Evolutionary conservation across 2,329 filamentous ascomycete genomes (phyloP).

Genomic region (Onygenales sp.): DNA sequence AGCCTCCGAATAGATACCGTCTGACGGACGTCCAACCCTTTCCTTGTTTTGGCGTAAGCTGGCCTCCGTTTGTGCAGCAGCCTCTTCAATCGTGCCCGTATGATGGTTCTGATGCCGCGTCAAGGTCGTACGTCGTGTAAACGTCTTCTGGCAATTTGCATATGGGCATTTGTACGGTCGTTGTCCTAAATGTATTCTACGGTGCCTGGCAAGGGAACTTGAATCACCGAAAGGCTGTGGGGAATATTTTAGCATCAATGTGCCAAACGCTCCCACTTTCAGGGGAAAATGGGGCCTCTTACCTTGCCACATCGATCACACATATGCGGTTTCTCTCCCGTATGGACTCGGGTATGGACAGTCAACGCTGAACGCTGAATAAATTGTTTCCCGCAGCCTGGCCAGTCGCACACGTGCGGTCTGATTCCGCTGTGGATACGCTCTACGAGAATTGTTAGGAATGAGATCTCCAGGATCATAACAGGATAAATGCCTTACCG

Average conservation of each 20-base stretch:
- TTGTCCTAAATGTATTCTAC: constrained; percentile 90
- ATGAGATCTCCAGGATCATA: background rate
- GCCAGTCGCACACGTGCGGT: constrained; percentile 86
- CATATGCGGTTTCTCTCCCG: constrained; percentile 96
- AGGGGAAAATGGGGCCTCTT: constrained; percentile 20
- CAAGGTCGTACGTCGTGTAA: constrained; percentile 87
- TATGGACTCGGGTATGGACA: constrained; percentile 90
- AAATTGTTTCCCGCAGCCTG: constrained; percentile 87
- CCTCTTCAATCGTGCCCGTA: constrained; percentile 88
- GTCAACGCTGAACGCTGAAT: constrained; percentile 94
- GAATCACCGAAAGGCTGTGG: constrained; percentile 87
- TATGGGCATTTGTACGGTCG: constrained; percentile 96
- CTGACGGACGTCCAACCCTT: constrained; percentile 25
- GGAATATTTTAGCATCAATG: background rate
- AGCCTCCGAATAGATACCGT: constrained; percentile 35
- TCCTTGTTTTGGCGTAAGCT: constrained; percentile 55
- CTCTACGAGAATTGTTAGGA: constrained; percentile 45
- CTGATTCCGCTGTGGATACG: constrained; percentile 88
- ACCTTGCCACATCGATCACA: constrained; percentile 97
- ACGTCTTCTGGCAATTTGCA: constrained; percentile 96
- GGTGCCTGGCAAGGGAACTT: constrained; percentile 84
- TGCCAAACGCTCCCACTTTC: background rate
- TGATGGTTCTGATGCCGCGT: constrained; percentile 95
- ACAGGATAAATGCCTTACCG: constrained; percentile 50
- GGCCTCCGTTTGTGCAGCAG: constrained; percentile 77